These are phyloP conservation scores for Dipodascus albidus DNA, from an alignment of 805 yeast species.

Conservation along the genomic window DNA sequence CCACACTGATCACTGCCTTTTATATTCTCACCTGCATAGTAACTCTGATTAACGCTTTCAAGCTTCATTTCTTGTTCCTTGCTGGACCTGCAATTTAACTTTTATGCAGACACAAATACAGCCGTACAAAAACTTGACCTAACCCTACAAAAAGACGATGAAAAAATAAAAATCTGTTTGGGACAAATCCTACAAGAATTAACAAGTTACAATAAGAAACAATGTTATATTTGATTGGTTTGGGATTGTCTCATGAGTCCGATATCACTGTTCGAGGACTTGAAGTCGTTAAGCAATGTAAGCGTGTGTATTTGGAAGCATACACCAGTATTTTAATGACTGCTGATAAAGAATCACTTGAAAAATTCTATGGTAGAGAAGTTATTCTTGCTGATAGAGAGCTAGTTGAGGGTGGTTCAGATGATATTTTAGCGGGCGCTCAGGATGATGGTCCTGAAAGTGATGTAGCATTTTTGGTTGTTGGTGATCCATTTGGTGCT, in stretches of 20 bases:
- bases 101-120: not conserved
- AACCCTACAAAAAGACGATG: no score
- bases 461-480: constrained; percentile 89
- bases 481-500: constrained; percentile 97
- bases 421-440: constrained; percentile 66
- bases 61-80: not conserved
- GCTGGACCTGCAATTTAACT: not conserved
- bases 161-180: not conserved
- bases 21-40: no score
- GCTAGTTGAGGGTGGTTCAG: constrained; percentile 83
- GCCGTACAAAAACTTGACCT: not conserved
- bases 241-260: constrained; percentile 78
- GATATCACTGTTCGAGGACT: constrained; percentile 95
- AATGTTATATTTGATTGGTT: constrained; percentile 85
- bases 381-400: constrained; percentile 90
- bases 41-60: not conserved
- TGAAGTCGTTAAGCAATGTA: constrained; percentile 70
- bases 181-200: not conserved
- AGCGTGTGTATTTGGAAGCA: constrained; percentile 89
- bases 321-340: constrained; percentile 94
- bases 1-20: no score
- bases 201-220: constrained; percentile 7
- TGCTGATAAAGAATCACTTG: constrained; percentile 63
- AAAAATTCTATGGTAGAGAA: constrained; percentile 74
- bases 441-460: constrained; percentile 34